These are phyloP conservation scores for Ochromonas danica DNA, from an alignment of 108 stramenopile genomes.

Conservation along the genomic window DNA sequence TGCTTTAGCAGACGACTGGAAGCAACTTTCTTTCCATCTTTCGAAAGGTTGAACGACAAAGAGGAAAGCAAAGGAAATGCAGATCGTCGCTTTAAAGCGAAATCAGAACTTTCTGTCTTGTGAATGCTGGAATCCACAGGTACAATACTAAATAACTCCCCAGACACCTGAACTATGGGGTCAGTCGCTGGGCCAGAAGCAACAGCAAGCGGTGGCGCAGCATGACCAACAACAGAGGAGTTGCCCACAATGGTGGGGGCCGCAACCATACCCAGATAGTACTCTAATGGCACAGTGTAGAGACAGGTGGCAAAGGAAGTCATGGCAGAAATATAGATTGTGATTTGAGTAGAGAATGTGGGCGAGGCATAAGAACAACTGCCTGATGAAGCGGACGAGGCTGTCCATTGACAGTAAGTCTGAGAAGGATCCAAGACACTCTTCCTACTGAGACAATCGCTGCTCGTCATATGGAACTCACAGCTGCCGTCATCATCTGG, in stretches of 20 bases:
- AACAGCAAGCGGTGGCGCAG: no score
- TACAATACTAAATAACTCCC: no score
- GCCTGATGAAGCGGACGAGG: background rate
- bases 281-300: background rate
- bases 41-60: no score
- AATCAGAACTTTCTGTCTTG: no score
- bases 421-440: background rate
- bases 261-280: background rate
- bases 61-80: no score
- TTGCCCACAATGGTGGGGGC: background rate
- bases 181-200: no score
- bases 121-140: no score
- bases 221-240: background rate
- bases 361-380: background rate
- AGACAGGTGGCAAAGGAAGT: background rate
- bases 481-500: slow-evolving; percentile 9
- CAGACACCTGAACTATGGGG: no score
- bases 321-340: background rate
- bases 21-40: no score
- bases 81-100: no score
- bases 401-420: slow-evolving; percentile 6
- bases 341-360: background rate
- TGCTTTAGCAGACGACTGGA: no score
- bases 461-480: background rate
- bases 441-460: background rate